Conservation (phyloP, 2,329 filamentous ascomycete species). For the Cercospora nicotianae region DNA sequence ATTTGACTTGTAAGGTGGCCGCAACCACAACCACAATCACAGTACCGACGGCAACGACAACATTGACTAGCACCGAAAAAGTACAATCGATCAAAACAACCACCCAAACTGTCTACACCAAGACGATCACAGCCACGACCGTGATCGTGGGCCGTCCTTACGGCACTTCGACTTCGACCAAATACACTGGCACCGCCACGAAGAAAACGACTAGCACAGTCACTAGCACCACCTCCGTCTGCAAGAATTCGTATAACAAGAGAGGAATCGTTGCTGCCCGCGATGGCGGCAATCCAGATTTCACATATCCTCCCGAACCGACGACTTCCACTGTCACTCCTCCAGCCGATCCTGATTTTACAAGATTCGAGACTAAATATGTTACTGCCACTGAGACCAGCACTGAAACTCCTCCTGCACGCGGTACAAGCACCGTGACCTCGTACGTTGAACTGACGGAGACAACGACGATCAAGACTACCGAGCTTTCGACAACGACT, state of each 20-base stretch:
- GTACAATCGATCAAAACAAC: background rate
- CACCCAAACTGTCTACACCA: conserved; percentile 1
- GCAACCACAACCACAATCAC: background rate
- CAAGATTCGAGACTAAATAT: background rate
- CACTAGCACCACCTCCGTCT: background rate
- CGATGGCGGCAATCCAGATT: background rate
- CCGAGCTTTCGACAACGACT: background rate
- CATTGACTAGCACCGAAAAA: background rate
- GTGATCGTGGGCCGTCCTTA: background rate
- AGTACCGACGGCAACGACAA: background rate
- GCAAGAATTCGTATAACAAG: background rate
- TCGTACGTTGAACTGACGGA: background rate
- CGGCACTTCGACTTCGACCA: background rate
- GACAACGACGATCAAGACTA: background rate
- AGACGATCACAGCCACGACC: background rate
- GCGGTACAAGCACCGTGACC: background rate
- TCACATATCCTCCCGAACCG: background rate
- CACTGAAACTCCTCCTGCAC: background rate
- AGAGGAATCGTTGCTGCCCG: background rate
- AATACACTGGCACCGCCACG: background rate
- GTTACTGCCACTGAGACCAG: background rate
- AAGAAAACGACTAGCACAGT: background rate
- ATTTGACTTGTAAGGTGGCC: background rate
- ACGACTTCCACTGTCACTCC: conserved; percentile 1
- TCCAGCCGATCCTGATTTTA: background rate